Evolutionary conservation across 768 basidiomycete species (phyloP), one percentile per base, ranked within the genome.

Genomic region (Pisolithus albus): DNA sequence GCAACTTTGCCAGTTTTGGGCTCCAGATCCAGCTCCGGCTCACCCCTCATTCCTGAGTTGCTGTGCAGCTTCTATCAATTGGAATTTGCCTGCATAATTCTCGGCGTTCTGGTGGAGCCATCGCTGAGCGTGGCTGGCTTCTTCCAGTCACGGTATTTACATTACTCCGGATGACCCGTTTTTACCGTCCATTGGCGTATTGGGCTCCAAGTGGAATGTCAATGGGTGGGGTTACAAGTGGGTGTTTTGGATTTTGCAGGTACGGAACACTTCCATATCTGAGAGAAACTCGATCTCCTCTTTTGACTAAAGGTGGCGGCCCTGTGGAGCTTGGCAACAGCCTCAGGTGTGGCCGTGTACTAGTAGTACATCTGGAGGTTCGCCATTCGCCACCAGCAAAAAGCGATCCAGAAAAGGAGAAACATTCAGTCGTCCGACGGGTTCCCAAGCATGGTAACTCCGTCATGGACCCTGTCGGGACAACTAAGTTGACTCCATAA

Each of bases 241-340:
- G 77, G 92, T 16, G 86, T 88, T 24, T 73, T 90, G 44, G 91
- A 95, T 66, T 96, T 87, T 63, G 91, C 92, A 50, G 91, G 90
- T 77, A 63, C 61, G 72, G n/a, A 26, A 5, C 9, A 61, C 55
- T 32, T 41, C 39, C 19, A 38, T 19, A 28, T 46, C 28, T 5
- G 26, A 15, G 21, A 38, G 50, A 13, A 37, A 43, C 44, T 45
- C 26, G 49, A n/a, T n/a, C 51, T 9, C 55, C 43, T 13, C 34
- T 7, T 23, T 19, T 32, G 21, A n/a, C 37, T 23, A 38, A 34
- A 86, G 87, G 87, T 44, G 90, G 90, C 88, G 88, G 8, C 91
- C 91, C 15, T 23, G 90, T 93, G 58, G 88, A 92, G 66, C 90
- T 92, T 53, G 85, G 84, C 44, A 86, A 84, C 54, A 93, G 93